Conservation (phyloP, 2,329 filamentous ascomycete genomes). For the Plenodomus tracheiphilus region DNA sequence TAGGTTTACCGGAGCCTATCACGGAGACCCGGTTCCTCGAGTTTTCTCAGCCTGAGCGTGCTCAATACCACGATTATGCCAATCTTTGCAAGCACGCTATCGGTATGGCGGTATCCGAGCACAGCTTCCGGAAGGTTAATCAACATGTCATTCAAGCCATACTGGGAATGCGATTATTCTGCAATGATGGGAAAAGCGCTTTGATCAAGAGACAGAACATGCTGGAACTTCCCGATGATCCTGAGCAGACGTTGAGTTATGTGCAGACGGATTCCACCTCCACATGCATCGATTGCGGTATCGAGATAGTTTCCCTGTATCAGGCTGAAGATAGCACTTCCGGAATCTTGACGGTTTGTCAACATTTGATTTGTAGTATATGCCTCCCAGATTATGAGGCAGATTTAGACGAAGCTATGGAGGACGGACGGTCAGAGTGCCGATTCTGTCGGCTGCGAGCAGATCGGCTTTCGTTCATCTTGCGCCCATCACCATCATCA, state of each 20-base stretch:
- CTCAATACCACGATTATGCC: conserved; percentile 27
- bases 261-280: conserved; percentile 11
- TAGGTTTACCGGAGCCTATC: conserved; percentile 11
- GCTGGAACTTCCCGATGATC: neutral
- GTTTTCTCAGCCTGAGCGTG: conserved; percentile 12
- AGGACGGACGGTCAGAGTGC: too few species aligned
- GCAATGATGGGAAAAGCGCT: conserved; percentile 18
- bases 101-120: conserved; percentile 9
- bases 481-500: too few species aligned
- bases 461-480: too few species aligned
- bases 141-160: conserved; percentile 18
- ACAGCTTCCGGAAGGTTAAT: conserved; percentile 8
- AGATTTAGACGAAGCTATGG: too few species aligned
- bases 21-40: neutral
- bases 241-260: conserved; percentile 10
- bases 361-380: neutral
- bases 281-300: conserved; percentile 6
- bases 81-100: conserved; percentile 7
- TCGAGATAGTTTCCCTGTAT: conserved; percentile 6
- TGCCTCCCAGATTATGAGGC: too few species aligned
- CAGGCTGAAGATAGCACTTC: conserved; percentile 6
- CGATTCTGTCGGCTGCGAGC: too few species aligned
- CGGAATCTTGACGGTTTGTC: neutral
- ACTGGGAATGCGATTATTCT: conserved; percentile 30
- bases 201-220: neutral